phyloP scores from a whole-genome alignment of 1,284 basidiomycete species.

The Rhodotorula sp. region DNA sequence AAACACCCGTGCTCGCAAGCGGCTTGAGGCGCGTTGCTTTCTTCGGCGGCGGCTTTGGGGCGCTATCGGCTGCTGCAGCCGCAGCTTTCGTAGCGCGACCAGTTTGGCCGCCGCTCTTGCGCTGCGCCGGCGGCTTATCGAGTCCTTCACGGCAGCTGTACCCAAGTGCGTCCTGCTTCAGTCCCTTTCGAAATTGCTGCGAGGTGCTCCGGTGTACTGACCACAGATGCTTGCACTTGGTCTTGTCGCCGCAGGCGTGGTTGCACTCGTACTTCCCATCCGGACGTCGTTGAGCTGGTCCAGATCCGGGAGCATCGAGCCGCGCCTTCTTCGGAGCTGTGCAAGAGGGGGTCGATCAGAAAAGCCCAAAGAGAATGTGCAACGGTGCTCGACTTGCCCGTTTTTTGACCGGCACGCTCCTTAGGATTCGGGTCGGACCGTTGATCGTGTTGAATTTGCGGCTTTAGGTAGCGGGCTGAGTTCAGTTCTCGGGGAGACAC shows the following conservation, averaged over 20 bases:
- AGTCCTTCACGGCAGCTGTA: constrained; percentile 35
- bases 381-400: no score
- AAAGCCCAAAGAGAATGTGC: no score
- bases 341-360: no score
- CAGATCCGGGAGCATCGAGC: not conserved
- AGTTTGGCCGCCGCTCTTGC: not conserved
- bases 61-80: not conserved
- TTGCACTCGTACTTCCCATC: constrained; percentile 44
- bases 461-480: no score
- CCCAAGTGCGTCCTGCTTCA: not conserved
- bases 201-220: constrained; percentile 7
- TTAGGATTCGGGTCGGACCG: no score
- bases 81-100: not conserved
- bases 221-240: constrained; percentile 47
- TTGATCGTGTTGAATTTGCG: no score
- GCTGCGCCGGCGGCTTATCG: constrained; percentile 23
- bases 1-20: not conserved
- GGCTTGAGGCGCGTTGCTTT: constrained; percentile 11
- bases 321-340: not conserved
- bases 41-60: not conserved
- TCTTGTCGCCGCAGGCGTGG: constrained; percentile 42
- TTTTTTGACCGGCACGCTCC: no score
- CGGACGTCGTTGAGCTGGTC: not conserved
- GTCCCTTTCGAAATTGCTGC: not conserved
- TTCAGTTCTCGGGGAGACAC: no score